A percentile compares a stretch with the other conserved stretches of the same genome.
Conservation (phyloP, 164 flowering plant species). For the Vitis labrusca region DNA sequence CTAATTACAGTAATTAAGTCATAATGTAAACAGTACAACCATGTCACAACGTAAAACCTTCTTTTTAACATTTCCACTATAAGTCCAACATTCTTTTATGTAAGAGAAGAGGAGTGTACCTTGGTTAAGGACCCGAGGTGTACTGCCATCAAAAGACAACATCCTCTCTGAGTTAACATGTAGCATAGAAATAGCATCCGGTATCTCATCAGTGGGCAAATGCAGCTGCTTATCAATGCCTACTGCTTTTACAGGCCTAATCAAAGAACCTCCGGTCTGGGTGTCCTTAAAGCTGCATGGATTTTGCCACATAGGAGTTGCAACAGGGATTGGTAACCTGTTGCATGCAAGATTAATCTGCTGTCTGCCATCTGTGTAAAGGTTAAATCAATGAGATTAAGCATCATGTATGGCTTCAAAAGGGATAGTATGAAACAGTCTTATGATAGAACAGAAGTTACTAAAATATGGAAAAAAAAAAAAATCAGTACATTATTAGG, state of each 20-base stretch:
- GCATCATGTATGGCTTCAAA: neutral
- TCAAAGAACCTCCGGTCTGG: conserved; percentile 28
- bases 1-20: too few species aligned
- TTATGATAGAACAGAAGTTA: too few species aligned
- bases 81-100: too few species aligned
- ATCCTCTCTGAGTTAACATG: conserved; percentile 31
- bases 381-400: neutral
- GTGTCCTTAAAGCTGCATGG: conserved; percentile 26
- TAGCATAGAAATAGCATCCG: conserved; percentile 22
- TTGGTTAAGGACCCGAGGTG: conserved; percentile 46
- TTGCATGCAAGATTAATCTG: conserved; percentile 43
- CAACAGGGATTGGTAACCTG: conserved; percentile 34
- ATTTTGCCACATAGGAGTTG: conserved; percentile 40
- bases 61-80: too few species aligned
- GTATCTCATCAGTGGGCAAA: conserved; percentile 23
- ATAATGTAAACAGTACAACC: too few species aligned
- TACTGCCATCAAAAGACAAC: conserved; percentile 32
- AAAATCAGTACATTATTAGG: neutral
- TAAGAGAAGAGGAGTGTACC: conserved; percentile 34
- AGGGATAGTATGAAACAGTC: too few species aligned
- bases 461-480: neutral
- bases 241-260: conserved; percentile 37
- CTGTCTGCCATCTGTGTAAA: conserved; percentile 53
- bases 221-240: conserved; percentile 33
- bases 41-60: too few species aligned